These are phyloP conservation scores for Coniophora puteana DNA, from an alignment of 1,284 basidiomycete species.

Conservation along the genomic window DNA sequence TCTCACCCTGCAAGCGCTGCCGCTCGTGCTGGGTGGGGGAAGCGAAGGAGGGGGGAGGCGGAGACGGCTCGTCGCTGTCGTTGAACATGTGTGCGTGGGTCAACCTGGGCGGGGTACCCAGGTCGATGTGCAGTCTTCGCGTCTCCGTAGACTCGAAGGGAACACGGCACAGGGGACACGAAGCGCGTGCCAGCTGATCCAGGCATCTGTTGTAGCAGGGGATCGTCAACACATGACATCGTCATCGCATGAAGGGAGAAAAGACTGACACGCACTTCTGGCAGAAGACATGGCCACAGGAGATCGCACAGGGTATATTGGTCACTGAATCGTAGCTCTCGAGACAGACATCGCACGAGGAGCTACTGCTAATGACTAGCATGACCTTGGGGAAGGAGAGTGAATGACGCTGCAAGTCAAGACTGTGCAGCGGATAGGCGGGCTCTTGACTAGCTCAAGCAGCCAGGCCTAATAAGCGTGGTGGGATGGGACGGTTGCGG, in stretches of 20 bases:
- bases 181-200: slow-evolving; percentile 26
- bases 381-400: slow-evolving; percentile 24
- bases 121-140: slow-evolving; percentile 29
- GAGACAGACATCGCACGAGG: slow-evolving; percentile 46
- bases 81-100: too few relatives aligned
- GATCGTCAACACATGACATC: slow-evolving; percentile 2
- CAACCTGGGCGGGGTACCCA: slow-evolving; percentile 12
- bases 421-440: slow-evolving; percentile 8
- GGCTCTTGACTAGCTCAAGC: slow-evolving; percentile 24
- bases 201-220: slow-evolving; percentile 22
- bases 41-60: slow-evolving; percentile 7
- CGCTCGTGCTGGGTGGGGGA: slow-evolving; percentile 27
- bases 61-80: slow-evolving; percentile 7
- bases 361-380: slow-evolving; percentile 42
- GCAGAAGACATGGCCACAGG: slow-evolving; percentile 45
- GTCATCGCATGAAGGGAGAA: background rate
- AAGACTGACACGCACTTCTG: slow-evolving; percentile 22
- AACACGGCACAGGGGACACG: slow-evolving; percentile 32
- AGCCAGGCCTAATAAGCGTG: slow-evolving; percentile 29
- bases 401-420: slow-evolving; percentile 3
- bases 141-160: slow-evolving; percentile 26
- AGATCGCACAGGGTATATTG: slow-evolving; percentile 37
- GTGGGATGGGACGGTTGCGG: slow-evolving; percentile 19
- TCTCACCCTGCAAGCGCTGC: slow-evolving; percentile 30
- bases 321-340: slow-evolving; percentile 34